Percentiles rank a stretch among this genome's conserved stretches.
These are phyloP conservation scores for Erythrobasidium hasegawianum DNA, from an alignment of 1,284 basidiomycete genomes.

Conservation along the genomic window DNA sequence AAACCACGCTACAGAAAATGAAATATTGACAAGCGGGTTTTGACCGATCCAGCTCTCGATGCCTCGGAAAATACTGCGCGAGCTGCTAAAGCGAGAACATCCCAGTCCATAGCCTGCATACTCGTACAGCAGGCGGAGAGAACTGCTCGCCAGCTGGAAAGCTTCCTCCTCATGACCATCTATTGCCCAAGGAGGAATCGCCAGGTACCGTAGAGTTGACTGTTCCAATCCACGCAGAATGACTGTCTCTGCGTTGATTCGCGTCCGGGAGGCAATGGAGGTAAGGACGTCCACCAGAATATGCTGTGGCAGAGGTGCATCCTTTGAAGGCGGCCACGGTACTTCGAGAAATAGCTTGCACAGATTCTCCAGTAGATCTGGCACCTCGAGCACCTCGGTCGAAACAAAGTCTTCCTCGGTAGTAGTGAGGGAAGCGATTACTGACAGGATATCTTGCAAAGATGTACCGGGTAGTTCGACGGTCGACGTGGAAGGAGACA, in stretches of 20 bases:
- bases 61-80: constrained; percentile 10
- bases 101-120: constrained; percentile 27
- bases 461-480: constrained; percentile 8
- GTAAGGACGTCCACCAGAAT: neutral
- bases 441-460: neutral
- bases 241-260: constrained; percentile 22
- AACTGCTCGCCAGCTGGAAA: constrained; percentile 1
- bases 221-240: constrained; percentile 23
- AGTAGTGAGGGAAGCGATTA: constrained; percentile 3
- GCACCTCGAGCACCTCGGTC: constrained; percentile 18
- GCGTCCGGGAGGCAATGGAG: constrained; percentile 10
- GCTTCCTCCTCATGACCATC: neutral
- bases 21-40: neutral
- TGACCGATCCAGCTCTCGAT: constrained; percentile 8
- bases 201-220: constrained; percentile 17
- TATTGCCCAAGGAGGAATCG: constrained; percentile 25
- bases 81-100: constrained; percentile 9
- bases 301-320: neutral
- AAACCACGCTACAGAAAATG: constrained; percentile 15
- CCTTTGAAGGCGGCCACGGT: constrained; percentile 24
- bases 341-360: constrained; percentile 9
- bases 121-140: constrained; percentile 4
- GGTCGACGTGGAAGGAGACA: neutral
- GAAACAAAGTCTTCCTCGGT: constrained; percentile 31
- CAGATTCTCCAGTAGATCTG: constrained; percentile 24